These are phyloP conservation scores for Scutellaria galericulata DNA, from an alignment of 257 asterid genomes.

Conservation along the genomic window DNA sequence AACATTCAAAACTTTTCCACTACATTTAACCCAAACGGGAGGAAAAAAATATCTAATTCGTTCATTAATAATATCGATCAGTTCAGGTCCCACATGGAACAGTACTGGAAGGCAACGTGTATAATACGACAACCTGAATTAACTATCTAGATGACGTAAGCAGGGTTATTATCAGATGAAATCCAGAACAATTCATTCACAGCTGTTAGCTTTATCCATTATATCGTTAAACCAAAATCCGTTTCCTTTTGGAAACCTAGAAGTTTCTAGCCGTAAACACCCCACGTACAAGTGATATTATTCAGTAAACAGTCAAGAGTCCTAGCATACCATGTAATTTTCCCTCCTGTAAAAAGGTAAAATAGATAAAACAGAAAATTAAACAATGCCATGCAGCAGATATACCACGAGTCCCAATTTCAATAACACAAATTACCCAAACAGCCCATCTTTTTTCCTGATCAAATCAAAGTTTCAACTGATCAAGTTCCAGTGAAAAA, in stretches of 20 bases:
- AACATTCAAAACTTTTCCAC: background rate
- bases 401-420: background rate
- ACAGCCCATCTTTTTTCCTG: background rate
- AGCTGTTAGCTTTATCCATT: background rate
- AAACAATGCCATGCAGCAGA: background rate
- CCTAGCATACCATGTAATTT: background rate
- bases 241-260: background rate
- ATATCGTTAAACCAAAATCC: background rate
- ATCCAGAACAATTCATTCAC: too few relatives aligned
- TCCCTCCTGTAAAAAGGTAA: background rate
- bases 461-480: slow-evolving; percentile 18
- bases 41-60: background rate
- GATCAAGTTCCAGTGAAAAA: background rate
- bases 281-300: background rate
- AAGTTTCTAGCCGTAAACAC: background rate
- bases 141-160: background rate
- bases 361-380: background rate
- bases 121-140: background rate
- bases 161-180: too few relatives aligned
- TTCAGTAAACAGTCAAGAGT: background rate
- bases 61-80: background rate
- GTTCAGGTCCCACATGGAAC: background rate
- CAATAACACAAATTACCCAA: background rate
- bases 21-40: too few relatives aligned
- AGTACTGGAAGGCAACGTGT: background rate